Evolutionary conservation across 306 rosid species (phyloP), one percentile per base, ranked within the genome.

Genomic region (Rosa rugosa): DNA sequence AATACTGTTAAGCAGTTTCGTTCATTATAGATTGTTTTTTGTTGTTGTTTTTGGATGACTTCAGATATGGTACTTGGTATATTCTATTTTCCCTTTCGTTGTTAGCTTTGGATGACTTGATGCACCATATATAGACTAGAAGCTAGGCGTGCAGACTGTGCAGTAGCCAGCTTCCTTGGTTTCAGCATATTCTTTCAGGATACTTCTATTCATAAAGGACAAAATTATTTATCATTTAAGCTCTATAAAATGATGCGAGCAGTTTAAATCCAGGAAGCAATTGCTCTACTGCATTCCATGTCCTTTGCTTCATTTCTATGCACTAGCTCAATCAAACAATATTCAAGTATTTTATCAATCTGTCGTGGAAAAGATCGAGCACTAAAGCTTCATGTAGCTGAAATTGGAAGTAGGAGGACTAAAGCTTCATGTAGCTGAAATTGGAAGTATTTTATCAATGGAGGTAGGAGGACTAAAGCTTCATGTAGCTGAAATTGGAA

Each of bases 361-460:
- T 16, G 36, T 71, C 45, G 90, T 92, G 97, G 96, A 92, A 53
- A 86, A 87, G 17, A 83, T 92, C 67, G 16, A 86, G 73, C 97
- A 87, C 76, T 92, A 36, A 90, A 90, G 79, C 86, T 92, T 36
- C 93, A 90, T 73, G 91, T 90, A 36, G 93, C 96, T 40, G 90
- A 87, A 84, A 85, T 87, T 23, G 93, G 91, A 86, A 81, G 46
- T 36, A n/a, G n/a, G 16, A 86, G 73, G 96, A 87, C 76, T 92
- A 36, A 90, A 90, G 79, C 86, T 92, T 36, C 93, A 90, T 73
- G 91, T 90, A 36, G 93, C 96, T 40, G 90, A 87, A 84, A 85
- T 87, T 23, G 93, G n/a, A n/a, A n/a, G n/a, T n/a, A n/a, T n/a
- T n/a, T n/a, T n/a, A n/a, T n/a, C n/a, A n/a, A n/a, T n/a, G n/a